These are phyloP conservation scores for Nothopassalora personata DNA, from an alignment of 2,329 filamentous ascomycete species.

Conservation along the genomic window DNA sequence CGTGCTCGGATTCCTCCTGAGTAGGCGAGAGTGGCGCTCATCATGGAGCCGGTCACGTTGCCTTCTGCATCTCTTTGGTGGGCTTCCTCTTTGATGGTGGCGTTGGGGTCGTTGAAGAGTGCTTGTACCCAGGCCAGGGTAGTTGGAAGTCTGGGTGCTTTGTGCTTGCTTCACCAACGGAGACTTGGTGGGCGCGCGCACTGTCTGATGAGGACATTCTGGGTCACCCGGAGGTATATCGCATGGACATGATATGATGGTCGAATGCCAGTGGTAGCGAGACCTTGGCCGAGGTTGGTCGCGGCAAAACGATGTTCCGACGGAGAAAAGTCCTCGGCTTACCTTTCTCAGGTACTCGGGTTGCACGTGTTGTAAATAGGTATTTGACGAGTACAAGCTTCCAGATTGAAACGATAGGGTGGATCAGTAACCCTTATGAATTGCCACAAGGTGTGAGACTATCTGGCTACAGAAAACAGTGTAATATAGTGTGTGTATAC, in stretches of 20 bases:
- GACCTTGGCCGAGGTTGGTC: neutral
- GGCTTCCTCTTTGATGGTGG: neutral
- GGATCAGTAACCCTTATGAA: no score
- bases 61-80: neutral
- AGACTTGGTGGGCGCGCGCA: neutral
- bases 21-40: conserved; percentile 13
- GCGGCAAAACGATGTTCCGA: neutral
- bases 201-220: neutral
- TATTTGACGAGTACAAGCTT: no score
- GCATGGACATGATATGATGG: no score
- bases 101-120: conserved; percentile 2
- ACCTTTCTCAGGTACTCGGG: neutral
- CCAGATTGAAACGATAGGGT: no score
- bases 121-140: conserved; percentile 15
- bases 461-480: no score
- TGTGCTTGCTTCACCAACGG: neutral
- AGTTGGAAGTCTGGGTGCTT: conserved; percentile 14
- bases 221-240: no score
- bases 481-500: no score
- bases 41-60: conserved; percentile 14
- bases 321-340: neutral
- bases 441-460: no score
- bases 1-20: conserved; percentile 15
- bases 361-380: no score
- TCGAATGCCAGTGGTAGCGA: neutral